These are phyloP conservation scores for Peronosclerospora sorghi DNA, from an alignment of 352 stramenopile species.

Conservation along the genomic window DNA sequence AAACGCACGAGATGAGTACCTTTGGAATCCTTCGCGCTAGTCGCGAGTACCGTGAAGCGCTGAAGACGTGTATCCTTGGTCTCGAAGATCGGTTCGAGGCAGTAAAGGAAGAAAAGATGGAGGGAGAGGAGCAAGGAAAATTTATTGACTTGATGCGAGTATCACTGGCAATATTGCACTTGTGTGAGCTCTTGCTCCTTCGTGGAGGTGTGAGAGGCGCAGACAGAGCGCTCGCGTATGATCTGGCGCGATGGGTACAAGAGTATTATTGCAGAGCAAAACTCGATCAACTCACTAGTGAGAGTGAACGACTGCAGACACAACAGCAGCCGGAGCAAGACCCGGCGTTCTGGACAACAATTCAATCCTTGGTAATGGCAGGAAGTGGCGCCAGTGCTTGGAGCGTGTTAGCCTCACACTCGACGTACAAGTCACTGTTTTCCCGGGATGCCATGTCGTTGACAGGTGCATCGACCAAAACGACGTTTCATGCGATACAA, in stretches of 20 bases:
- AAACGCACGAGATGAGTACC: slow-evolving; percentile 9
- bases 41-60: slow-evolving; percentile 57
- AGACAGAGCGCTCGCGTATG: slow-evolving; percentile 54
- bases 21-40: slow-evolving; percentile 24
- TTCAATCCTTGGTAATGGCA: slow-evolving; percentile 43
- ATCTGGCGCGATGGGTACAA: slow-evolving; percentile 60
- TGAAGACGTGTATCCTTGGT: slow-evolving; percentile 56
- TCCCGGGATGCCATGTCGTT: slow-evolving; percentile 28
- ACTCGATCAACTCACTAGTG: slow-evolving; percentile 40
- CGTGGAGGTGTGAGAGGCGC: slow-evolving; percentile 36
- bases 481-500: slow-evolving; percentile 48
- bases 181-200: slow-evolving; percentile 69
- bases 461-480: slow-evolving; percentile 29
- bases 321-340: slow-evolving; percentile 30
- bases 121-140: slow-evolving; percentile 27
- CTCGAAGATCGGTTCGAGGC: slow-evolving; percentile 39
- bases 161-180: slow-evolving; percentile 65
- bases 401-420: slow-evolving; percentile 48
- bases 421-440: slow-evolving; percentile 40
- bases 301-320: slow-evolving; percentile 34
- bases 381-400: slow-evolving; percentile 43
- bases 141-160: slow-evolving; percentile 66
- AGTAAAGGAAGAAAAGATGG: slow-evolving; percentile 4
- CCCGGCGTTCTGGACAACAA: slow-evolving; percentile 47
- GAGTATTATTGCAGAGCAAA: slow-evolving; percentile 53